Base-by-base conservation (phyloP, 106 monocot genomes). In the Acorus calamus region DNA sequence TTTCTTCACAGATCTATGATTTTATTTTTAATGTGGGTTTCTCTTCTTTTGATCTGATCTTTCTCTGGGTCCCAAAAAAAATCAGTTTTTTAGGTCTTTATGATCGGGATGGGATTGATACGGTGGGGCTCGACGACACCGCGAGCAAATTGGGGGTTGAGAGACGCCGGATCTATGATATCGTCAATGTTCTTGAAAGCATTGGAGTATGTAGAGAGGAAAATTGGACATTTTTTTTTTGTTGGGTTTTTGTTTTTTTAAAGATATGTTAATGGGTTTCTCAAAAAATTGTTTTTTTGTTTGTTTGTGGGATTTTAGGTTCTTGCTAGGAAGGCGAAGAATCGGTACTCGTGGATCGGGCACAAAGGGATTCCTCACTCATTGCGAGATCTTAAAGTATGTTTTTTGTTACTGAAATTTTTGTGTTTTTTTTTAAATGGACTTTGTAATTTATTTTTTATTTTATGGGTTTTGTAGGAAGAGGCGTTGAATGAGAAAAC, bases 141-240 rank as follows among this genome's bases (percentile, higher is more conserved):
- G 94, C 94, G 14, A 69, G 46, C 53, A 73, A 75, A 12, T 63
- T 94, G 2, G 94, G 89, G 0, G 89, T 94, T 8, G 89, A 94
- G 81, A 74, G 94, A 70, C 73, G 94, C 11, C 86, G 94, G 77
- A 94, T 94, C 71, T 94, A 94, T 49, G 94, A 94, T 49, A 90
- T 94, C 11, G 94, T 94, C 59, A 94, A 94, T 59, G 86, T 94
- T 3, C 64, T 94, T 62, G 94, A 94, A 71, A 94, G 89, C 64
- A 73, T 94, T 10, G 94, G 94, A 73, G 94, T 94, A 43, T 71
- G 84, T 5, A 55, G 43, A 50, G 10, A 11, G 41, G 7, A 52
- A 52, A 4, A 28, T 0, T 28, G 55, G 47, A 10, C 46, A 55
- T 42, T 56, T 74, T 66, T 50, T 55, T 47, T 28, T 28, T 28